Evolutionary conservation across 495 filamentous ascomycete species (phyloP).

Genomic region (Neurospora discreta): DNA sequence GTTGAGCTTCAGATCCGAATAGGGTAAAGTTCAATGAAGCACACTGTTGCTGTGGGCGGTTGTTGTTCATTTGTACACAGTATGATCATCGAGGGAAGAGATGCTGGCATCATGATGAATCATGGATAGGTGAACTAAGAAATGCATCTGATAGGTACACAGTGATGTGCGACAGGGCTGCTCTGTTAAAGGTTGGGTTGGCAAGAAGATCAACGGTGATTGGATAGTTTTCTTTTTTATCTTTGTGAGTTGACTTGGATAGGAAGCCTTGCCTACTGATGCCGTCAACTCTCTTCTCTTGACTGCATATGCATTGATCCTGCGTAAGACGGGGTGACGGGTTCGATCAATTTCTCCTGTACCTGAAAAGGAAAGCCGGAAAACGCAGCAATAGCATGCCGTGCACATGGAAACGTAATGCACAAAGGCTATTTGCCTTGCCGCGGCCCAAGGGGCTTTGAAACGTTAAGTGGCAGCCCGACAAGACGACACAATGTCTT

Average conservation of each 20-base stretch:
- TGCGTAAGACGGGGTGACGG: not conserved
- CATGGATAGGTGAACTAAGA: not conserved
- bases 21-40: not conserved
- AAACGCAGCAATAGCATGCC: too few species aligned
- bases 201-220: not conserved
- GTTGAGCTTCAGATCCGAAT: not conserved
- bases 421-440: not conserved
- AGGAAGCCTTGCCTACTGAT: not conserved
- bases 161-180: not conserved
- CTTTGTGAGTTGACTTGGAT: not conserved
- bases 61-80: not conserved
- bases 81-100: not conserved
- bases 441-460: not conserved
- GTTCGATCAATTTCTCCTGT: not conserved
- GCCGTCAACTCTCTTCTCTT: not conserved
- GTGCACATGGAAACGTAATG: not conserved
- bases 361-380: too few species aligned
- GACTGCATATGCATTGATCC: not conserved
- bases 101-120: not conserved
- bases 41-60: not conserved
- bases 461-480: not conserved
- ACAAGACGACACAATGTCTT: not conserved
- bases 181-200: not conserved
- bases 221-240: not conserved
- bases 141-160: not conserved